Conservation (phyloP, 148 eudicot species). For the Rhododendron griersonianum region DNA sequence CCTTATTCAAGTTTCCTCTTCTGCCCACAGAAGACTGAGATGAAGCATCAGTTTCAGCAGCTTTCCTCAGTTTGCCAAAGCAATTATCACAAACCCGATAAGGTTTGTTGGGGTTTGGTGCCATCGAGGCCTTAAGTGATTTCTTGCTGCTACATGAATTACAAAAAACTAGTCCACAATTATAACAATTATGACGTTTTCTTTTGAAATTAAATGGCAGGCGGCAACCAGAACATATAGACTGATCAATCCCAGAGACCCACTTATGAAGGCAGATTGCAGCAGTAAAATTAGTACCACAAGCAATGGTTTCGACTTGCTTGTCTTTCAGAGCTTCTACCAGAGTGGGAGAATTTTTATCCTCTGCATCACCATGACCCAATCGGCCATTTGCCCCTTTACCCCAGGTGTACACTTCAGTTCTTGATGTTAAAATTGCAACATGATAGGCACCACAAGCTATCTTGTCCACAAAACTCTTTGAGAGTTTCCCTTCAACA, state of each 20-base stretch:
- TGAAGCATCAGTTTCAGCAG: conserved; percentile 55
- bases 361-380: conserved; percentile 94
- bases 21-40: conserved; percentile 68
- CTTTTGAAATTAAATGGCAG: conserved; percentile 93
- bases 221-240: conserved; percentile 97
- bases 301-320: conserved; percentile 89
- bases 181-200: conserved; percentile 95
- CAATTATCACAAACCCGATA: conserved; percentile 97
- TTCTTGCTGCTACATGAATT: conserved; percentile 97
- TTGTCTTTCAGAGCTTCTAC: conserved; percentile 91
- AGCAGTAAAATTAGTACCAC: conserved; percentile 93
- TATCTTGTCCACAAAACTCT: conserved; percentile 86
- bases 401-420: conserved; percentile 98
- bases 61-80: conserved; percentile 65
- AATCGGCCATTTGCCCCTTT: conserved; percentile 93
- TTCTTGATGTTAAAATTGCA: conserved; percentile 82
- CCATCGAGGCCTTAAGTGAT: conserved; percentile 92
- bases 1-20: conserved; percentile 63
- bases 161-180: conserved; percentile 93
- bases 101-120: conserved; percentile 91
- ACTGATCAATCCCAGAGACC: conserved; percentile 98
- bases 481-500: conserved; percentile 78
- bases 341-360: conserved; percentile 67
- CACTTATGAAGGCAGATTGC: conserved; percentile 97
- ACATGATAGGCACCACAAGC: conserved; percentile 96